Conservation (phyloP, 2,329 filamentous ascomycete genomes). For the Daldinia eschscholtzii region DNA sequence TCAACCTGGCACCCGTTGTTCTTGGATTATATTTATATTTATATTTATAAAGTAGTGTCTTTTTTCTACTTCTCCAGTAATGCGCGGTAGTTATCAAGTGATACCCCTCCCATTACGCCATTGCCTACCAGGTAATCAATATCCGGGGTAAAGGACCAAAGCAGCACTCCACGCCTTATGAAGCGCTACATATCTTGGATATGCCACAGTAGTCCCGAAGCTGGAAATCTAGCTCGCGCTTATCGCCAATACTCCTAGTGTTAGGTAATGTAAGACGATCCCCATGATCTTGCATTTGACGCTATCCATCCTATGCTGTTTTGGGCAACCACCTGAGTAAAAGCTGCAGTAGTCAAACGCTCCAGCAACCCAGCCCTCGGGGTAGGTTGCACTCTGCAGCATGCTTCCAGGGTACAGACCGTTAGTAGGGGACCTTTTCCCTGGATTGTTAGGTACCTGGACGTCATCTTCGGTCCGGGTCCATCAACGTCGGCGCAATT, state of each 20-base stretch:
- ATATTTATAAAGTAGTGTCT: background rate
- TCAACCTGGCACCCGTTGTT: constrained; percentile 4
- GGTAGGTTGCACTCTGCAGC: constrained; percentile 36
- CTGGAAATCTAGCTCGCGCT: constrained; percentile 29
- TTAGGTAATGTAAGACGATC: constrained; percentile 14
- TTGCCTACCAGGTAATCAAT: constrained; percentile 21
- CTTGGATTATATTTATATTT: constrained; percentile 6
- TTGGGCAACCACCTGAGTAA: constrained; percentile 35
- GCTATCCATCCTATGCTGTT: constrained; percentile 23
- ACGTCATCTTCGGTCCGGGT: constrained; percentile 46
- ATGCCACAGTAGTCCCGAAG: background rate
- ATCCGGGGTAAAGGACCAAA: background rate
- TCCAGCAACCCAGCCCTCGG: constrained; percentile 33
- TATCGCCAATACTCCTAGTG: constrained; percentile 24
- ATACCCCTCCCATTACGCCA: constrained; percentile 12
- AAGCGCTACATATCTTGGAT: background rate
- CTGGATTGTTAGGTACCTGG: constrained; percentile 22
- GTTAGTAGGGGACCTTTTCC: constrained; percentile 23
- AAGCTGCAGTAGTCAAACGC: constrained; percentile 35
- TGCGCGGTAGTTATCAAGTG: constrained; percentile 24
- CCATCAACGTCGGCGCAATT: constrained; percentile 42
- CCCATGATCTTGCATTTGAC: constrained; percentile 24
- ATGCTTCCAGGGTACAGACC: constrained; percentile 24
- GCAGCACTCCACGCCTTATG: background rate
- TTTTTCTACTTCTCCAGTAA: background rate